A percentile compares a stretch with the other conserved stretches of the same genome.
Evolutionary conservation across 805 yeast species (phyloP).

Genomic region (Grigorovia jiainica): DNA sequence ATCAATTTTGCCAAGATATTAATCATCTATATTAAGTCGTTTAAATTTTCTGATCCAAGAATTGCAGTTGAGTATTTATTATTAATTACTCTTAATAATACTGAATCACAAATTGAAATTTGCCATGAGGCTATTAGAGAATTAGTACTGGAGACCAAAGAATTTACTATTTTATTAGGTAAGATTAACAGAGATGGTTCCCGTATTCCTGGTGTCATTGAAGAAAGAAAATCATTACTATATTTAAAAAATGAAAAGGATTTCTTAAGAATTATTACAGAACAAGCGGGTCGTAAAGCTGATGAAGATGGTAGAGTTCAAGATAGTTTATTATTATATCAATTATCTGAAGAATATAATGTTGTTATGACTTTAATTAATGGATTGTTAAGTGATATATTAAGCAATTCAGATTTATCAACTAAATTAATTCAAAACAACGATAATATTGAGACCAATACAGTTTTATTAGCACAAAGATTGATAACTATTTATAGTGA

Average conservation of each 20-base stretch:
- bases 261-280: conserved; percentile 64
- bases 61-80: conserved; percentile 87
- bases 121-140: conserved; percentile 78
- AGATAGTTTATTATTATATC: conserved; percentile 80
- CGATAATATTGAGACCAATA: conserved; percentile 36
- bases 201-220: conserved; percentile 75
- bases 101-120: conserved; percentile 39
- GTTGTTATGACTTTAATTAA: conserved; percentile 69
- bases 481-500: conserved; percentile 23
- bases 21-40: conserved; percentile 73
- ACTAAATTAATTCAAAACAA: conserved; percentile 32
- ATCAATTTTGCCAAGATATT: conserved; percentile 50
- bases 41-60: conserved; percentile 77
- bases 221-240: conserved; percentile 60
- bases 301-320: conserved; percentile 84
- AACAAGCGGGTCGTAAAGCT: conserved; percentile 75
- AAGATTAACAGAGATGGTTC: conserved; percentile 68
- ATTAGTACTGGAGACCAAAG: conserved; percentile 76
- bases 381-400: conserved; percentile 65
- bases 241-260: conserved; percentile 46
- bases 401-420: conserved; percentile 62
- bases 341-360: conserved; percentile 79
- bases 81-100: conserved; percentile 48
- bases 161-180: conserved; percentile 75
- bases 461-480: conserved; percentile 31